phyloP scores from a whole-genome alignment of 345 rosid genomes.

The Populus davidiana region DNA sequence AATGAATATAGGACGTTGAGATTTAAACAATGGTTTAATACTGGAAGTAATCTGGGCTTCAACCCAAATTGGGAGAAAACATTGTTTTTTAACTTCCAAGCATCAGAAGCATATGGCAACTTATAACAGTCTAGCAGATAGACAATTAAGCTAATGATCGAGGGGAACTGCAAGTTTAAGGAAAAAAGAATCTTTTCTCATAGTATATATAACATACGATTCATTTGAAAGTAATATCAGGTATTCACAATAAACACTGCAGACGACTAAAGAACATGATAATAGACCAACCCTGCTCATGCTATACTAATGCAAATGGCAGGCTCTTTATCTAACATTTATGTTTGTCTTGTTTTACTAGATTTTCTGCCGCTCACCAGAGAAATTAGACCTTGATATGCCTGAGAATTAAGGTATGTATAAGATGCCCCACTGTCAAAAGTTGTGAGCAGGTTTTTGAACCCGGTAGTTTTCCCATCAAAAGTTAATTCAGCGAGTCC shows the following conservation, averaged over 20 bases:
- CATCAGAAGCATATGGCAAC: background rate
- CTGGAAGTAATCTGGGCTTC: background rate
- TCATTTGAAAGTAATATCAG: background rate
- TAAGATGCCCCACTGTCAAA: conserved; percentile 96
- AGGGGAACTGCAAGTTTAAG: background rate
- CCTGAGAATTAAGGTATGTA: conserved; percentile 65
- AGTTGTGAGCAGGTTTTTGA: conserved; percentile 44
- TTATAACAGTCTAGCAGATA: background rate
- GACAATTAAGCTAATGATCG: background rate
- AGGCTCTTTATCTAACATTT: background rate
- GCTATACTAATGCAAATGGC: background rate
- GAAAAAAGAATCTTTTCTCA: background rate
- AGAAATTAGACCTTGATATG: conserved; percentile 48
- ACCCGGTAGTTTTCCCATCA: conserved; percentile 59
- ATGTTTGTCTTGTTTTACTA: background rate
- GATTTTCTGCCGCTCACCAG: conserved; percentile 42
- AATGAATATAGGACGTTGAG: background rate
- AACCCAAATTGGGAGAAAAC: background rate
- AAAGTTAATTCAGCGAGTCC: conserved; percentile 63
- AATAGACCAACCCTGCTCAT: background rate
- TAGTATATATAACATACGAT: background rate
- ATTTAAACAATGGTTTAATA: background rate
- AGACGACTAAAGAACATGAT: background rate
- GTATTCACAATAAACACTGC: background rate
- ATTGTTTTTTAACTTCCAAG: background rate